These are phyloP conservation scores for Heterobasidion parviporum DNA, from an alignment of 1,284 basidiomycete genomes.

Conservation along the genomic window DNA sequence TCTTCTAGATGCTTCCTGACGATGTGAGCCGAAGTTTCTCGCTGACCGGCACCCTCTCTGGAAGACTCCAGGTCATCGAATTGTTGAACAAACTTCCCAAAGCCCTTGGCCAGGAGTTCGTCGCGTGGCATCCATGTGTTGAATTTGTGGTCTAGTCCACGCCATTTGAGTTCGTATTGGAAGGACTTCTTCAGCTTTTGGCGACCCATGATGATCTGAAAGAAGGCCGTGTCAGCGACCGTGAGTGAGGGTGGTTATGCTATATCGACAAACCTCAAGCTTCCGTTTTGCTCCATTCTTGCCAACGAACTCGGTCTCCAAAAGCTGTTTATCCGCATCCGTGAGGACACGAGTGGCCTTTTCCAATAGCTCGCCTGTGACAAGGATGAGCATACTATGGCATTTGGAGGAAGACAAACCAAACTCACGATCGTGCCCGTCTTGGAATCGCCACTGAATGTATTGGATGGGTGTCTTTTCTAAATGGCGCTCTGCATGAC, in stretches of 20 bases:
- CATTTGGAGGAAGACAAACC: not conserved
- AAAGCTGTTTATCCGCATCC: conserved; percentile 75
- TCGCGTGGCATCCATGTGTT: conserved; percentile 96
- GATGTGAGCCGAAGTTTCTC: conserved; percentile 74
- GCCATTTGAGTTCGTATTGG: conserved; percentile 97
- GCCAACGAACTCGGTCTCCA: conserved; percentile 88
- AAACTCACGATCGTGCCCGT: conserved; percentile 88
- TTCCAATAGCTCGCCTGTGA: conserved; percentile 77
- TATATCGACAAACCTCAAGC: conserved; percentile 58
- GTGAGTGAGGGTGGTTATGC: not conserved
- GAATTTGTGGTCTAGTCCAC: conserved; percentile 85
- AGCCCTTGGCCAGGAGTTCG: conserved; percentile 82
- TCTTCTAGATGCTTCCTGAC: conserved; percentile 90
- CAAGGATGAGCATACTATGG: conserved; percentile 7
- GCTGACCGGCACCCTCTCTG: conserved; percentile 83
- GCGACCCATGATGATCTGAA: conserved; percentile 83
- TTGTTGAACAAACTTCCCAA: conserved; percentile 86
- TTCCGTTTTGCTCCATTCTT: conserved; percentile 89
- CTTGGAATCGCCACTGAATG: conserved; percentile 99
- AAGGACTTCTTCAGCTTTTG: conserved; percentile 97
- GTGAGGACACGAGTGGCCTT: conserved; percentile 89
- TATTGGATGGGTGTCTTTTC: conserved; percentile 95
- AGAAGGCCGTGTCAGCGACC: not conserved
- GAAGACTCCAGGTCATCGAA: conserved; percentile 97
- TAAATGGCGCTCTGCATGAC: conserved; percentile 69